Evolutionary conservation across 2,329 filamentous ascomycete genomes (phyloP), one percentile per base, ranked within the genome.

Genomic region (Nothomitra cinnamomea): DNA sequence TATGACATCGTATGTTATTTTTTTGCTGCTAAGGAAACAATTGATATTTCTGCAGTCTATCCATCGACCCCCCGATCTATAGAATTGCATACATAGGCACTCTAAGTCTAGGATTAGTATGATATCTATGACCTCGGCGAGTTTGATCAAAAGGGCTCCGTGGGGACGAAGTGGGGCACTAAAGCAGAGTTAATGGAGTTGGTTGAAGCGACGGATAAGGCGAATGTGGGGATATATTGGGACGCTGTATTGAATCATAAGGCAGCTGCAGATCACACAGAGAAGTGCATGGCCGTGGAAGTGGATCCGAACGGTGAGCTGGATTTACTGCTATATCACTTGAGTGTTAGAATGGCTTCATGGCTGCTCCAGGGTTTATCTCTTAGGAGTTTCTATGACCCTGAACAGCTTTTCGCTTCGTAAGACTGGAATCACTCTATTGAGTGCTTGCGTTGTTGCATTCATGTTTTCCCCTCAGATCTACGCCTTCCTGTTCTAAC

Each of bases 161-260:
- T 66, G 3, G 67, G 69, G 2, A 86, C 82, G 1, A 86, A 85
- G 70, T 87, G 82, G 82, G 83, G 83, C 1, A 68, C 70, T 1
- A 79, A 78, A 60, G 72, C 76, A 45, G 80, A 85, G 54, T 67
- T 87, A 15, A 58, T 75, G 2, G 67, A 70, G 17, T 63, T 87
- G 49, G 66, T 70, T 2, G 64, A 69, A 19, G 65, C 67, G 12
- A 79, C 80, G 0, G 69, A 74, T 51, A 66, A 73, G 38, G 58
- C 73, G 22, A 75, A 73, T 0, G 69, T 86, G 7, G 73, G 74
- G 0, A 60, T 85, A 0, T 74, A 83, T 58, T 86, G 80, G 72
- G 83, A 86, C 63, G 78, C 80, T 1, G 81, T 87, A 5, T 67
- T 86, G 45, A 87, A 85, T 60, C 83, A 86, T 63, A 85, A 83